Base-by-base conservation (phyloP, 2,329 filamentous ascomycete species). In the Neophaeococcomyces aloes region DNA sequence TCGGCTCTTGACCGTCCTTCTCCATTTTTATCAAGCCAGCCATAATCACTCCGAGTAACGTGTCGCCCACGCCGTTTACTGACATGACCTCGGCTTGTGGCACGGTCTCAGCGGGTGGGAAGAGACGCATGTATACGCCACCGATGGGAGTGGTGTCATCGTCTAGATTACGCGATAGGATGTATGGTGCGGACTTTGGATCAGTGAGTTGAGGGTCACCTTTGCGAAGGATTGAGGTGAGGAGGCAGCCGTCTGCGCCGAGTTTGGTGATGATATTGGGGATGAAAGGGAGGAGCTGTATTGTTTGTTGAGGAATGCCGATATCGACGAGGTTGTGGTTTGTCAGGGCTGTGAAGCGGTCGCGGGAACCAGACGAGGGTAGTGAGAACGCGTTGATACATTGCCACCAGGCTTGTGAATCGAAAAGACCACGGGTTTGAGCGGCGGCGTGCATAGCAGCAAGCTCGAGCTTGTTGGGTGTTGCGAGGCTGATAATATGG, bases 1-100 rank as follows among this genome's bases (percentile, higher is more conserved):
- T 57, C 45, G 56, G 78, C 13, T 35, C 30, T 14, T 29, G 39
- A 15, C 31, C 31, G 19, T 59, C 59, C 15, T 65, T 65, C 2
- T 70, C 72, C 4, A 32, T 34, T n/a, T 30, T 38, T 0, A 79
- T 79, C 52, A 96, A 60, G 0, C 84, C 86, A 1, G 86, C 82
- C n/a, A 94, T 68, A 44, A 95, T 55, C 11, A 87, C 82, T 0
- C 89, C 91, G 7, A 93, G 69, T 60, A 96, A 88, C 0, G 91
- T 95, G 63, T 98, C 91, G 0, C 91, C 91, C 2, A 86, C 87
- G 0, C 89, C 91, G 60, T 96, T 96, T 7, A 96, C 89, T 36
- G 86, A 94, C 1, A 89, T 78, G 1, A 94, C 71, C 19, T 91
- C 78, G 15, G 74, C 65, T 0, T 67, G 62, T 2, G 54, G 46